Base-by-base conservation (phyloP, 2,329 filamentous ascomycete species). In the Aspergillus sp. region DNA sequence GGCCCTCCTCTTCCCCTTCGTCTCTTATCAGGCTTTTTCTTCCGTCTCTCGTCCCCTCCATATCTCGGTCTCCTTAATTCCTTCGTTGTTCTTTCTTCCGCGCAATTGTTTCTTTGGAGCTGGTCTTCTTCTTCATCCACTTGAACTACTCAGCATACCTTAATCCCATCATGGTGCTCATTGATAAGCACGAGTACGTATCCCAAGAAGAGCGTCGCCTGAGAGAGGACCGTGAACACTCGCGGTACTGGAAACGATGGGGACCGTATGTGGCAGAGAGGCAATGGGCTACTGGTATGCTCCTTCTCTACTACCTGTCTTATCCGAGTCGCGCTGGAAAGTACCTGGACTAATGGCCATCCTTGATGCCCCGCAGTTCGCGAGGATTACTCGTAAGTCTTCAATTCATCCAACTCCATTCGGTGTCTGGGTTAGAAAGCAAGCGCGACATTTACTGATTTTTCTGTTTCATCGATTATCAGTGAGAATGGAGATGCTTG, bases 191-290 rank as follows among this genome's bases (percentile, higher is more conserved):
- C 78, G 90, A 95, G 74, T 93, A 92, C 77, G 84, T 94, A 73
- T 92, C 90, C 62, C 88, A 90, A 77, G 94, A 98, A 80, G 94
- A 98, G 83, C 90, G 90, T 77, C 89, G 95, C 53, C 84, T 98
- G 68, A 89, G 90, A 73, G 87, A 96, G 73, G 94, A 98, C 78
- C 86, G 88, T 61, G 86, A 94, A 66, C 88, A 89, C 65, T 85
- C 80, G 66, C 94, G 91, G 77, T 98, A 98, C 82, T 98, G 94
- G 94, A 98, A 98, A 86, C 92, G 90, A 87, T 97, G 93, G 92
- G 94, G 94, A 58, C 89, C 93, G 23, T 98, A 97, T 73, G 89
- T 96, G 69, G 88, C 93, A 58, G 94, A 98, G 81, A 84, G 93
- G 73, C 93, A 97, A 81, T 97, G 94, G 94, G 92, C 93, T 60